A percentile compares a stretch with the other conserved stretches of the same genome.
phyloP scores from a whole-genome alignment of 2,329 filamentous ascomycete genomes.

The Nannizziopsis arthrosporioides region DNA sequence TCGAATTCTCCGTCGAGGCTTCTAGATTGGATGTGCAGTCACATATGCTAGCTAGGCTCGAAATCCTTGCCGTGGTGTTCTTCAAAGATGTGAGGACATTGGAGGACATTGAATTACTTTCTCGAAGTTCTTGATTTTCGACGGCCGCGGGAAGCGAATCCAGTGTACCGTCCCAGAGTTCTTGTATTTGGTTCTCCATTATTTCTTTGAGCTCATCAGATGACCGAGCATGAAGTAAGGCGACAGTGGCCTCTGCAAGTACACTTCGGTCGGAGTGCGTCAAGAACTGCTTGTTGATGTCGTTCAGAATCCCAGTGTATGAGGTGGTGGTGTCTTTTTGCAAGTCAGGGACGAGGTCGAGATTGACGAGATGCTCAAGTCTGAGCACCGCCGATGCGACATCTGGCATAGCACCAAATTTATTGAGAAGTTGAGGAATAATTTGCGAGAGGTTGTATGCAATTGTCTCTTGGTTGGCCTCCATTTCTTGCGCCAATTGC shows the following conservation, averaged over 20 bases:
- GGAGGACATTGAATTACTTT: constrained; percentile 42
- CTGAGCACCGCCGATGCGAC: constrained; percentile 77
- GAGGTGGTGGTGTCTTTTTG: constrained; percentile 65
- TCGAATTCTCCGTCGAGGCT: constrained; percentile 30
- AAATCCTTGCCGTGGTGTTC: constrained; percentile 64
- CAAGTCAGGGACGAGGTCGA: constrained; percentile 78
- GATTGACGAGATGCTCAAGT: constrained; percentile 72
- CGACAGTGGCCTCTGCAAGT: constrained; percentile 67
- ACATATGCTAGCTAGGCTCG: constrained; percentile 66
- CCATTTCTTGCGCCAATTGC: constrained; percentile 48
- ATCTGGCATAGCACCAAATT: constrained; percentile 80
- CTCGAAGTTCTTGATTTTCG: constrained; percentile 48
- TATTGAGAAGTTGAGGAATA: constrained; percentile 78
- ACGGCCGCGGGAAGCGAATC: constrained; percentile 61
- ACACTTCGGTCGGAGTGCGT: constrained; percentile 82
- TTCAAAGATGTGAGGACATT: constrained; percentile 57
- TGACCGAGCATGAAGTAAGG: constrained; percentile 71
- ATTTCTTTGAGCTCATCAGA: constrained; percentile 83
- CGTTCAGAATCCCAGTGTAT: constrained; percentile 71
- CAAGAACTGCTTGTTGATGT: constrained; percentile 87
- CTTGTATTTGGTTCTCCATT: constrained; percentile 65
- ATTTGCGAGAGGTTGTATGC: constrained; percentile 64
- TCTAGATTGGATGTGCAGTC: constrained; percentile 70
- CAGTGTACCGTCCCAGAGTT: constrained; percentile 75
- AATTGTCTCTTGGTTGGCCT: constrained; percentile 59